Evolutionary conservation across 345 rosid species (phyloP), one percentile per base, ranked within the genome.

Genomic region (Eucalyptus melliodora): DNA sequence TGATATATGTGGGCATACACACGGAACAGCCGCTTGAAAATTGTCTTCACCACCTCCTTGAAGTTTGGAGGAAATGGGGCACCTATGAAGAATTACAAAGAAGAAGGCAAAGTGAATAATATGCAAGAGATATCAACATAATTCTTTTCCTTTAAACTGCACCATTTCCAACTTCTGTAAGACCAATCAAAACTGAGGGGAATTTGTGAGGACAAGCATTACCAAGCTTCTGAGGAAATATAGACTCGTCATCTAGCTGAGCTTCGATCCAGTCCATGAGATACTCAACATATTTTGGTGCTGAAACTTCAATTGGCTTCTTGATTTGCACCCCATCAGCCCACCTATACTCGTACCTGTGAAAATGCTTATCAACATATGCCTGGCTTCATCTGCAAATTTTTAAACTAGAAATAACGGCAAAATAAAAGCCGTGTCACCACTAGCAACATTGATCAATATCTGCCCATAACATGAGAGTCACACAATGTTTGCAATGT

Each of bases 141-240:
- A 87, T 65, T 50, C 81, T 87, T 56, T 7, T 50, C 40, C 47
- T 42, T 67, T 34, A 34, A 50, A 50, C 47, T 49, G 55, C 26
- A 34, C 17, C 34, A 37, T 69, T 88, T 69, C 16, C 60, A 31
- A 77, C 86, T 77, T 81, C 31, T 50, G 16, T 26, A 49, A 86
- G 23, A 44, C 47, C 50, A 23, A 45, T 42, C 37, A 62, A 34
- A 27, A 90, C 31, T 47, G n/a, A 49, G 80, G 77, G 80, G 86
- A 49, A 89, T 27, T 53, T 86, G 14, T 86, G 53, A 90, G 60
- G n/a, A 86, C 47, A 89, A 83, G 89, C 62, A 60, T 93, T 96
- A 98, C 99, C 99, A 50, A 98, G 99, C 93, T 92, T 98, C 93
- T 98, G 99, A 91, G 99, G 99, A 91, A 98, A 98, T 86, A 98